Evolutionary conservation across 2,329 filamentous ascomycete genomes (phyloP).

Genomic region (Pseudogymnoascus sp.): DNA sequence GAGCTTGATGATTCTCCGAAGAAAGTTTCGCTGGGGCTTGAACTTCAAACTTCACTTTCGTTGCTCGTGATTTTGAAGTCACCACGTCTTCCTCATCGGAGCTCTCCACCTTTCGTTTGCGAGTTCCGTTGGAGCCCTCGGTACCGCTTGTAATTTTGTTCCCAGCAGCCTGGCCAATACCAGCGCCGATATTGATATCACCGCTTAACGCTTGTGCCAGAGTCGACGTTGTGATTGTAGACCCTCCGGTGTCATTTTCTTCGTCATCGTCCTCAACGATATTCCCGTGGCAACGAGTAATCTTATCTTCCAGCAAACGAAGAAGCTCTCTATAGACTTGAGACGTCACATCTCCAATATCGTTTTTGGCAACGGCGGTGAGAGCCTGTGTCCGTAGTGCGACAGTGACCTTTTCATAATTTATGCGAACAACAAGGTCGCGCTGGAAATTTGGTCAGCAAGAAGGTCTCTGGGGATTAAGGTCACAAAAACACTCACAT

Average conservation of each 20-base stretch:
- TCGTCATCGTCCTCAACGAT: constrained; percentile 38
- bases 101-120: constrained; percentile 16
- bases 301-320: constrained; percentile 58
- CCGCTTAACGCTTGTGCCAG: constrained; percentile 47
- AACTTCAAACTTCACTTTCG: constrained; percentile 47
- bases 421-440: constrained; percentile 67
- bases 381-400: constrained; percentile 73
- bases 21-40: constrained; percentile 17
- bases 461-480: background rate
- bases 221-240: constrained; percentile 44
- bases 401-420: constrained; percentile 77
- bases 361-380: constrained; percentile 60
- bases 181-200: constrained; percentile 43
- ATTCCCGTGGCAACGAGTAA: constrained; percentile 58
- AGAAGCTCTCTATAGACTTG: constrained; percentile 71
- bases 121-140: background rate
- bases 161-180: constrained; percentile 47
- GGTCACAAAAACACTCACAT: constrained; percentile 36
- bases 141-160: constrained; percentile 34
- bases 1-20: constrained; percentile 28
- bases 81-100: constrained; percentile 19
- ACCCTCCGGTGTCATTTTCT: constrained; percentile 22
- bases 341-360: constrained; percentile 65
- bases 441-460: constrained; percentile 41
- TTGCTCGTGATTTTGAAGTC: constrained; percentile 10